Evolutionary conservation across 495 filamentous ascomycete genomes (phyloP).

Genomic region (Penicillium lividum): DNA sequence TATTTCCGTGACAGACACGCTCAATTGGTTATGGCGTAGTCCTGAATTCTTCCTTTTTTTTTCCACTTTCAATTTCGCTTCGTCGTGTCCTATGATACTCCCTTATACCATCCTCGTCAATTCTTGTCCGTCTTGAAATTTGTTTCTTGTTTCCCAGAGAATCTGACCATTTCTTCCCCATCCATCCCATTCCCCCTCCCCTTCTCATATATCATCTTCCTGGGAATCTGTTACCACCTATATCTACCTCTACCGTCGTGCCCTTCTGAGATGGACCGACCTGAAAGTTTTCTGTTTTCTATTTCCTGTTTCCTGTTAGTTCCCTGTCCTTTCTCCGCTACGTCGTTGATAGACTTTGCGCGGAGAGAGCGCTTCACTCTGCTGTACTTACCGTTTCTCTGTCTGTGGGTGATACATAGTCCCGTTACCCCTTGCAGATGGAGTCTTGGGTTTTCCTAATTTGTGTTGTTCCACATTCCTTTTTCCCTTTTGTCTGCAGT

Average conservation of each 20-base stretch:
- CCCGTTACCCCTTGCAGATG: conserved; percentile 7
- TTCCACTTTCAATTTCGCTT: conserved; percentile 29
- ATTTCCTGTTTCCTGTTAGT: conserved; percentile 8
- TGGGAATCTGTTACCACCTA: conserved; percentile 19
- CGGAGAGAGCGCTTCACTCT: conserved; percentile 23
- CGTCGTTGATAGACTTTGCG: conserved; percentile 22
- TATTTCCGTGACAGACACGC: conserved; percentile 19
- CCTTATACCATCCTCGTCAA: conserved; percentile 25
- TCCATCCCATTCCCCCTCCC: conserved; percentile 11
- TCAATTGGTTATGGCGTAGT: conserved; percentile 28
- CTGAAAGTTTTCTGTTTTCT: conserved; percentile 15
- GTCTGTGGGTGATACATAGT: conserved; percentile 2
- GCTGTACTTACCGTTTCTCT: conserved; percentile 4
- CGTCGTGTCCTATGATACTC: conserved; percentile 39
- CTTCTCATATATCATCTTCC: conserved; percentile 22
- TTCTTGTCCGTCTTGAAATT: conserved; percentile 25
- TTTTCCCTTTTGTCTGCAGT: conserved; percentile 33
- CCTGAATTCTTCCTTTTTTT: conserved; percentile 23
- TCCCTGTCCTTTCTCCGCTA: conserved; percentile 3
- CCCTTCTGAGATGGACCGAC: conserved; percentile 31
- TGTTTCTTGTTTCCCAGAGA: conserved; percentile 10
- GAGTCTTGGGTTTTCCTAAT: conserved; percentile 20
- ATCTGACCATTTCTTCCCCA: conserved; percentile 5
- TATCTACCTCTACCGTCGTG: conserved; percentile 21
- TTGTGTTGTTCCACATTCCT: conserved; percentile 21